Conservation (phyloP, 2,329 filamentous ascomycete genomes). For the Neonectria hederae region DNA sequence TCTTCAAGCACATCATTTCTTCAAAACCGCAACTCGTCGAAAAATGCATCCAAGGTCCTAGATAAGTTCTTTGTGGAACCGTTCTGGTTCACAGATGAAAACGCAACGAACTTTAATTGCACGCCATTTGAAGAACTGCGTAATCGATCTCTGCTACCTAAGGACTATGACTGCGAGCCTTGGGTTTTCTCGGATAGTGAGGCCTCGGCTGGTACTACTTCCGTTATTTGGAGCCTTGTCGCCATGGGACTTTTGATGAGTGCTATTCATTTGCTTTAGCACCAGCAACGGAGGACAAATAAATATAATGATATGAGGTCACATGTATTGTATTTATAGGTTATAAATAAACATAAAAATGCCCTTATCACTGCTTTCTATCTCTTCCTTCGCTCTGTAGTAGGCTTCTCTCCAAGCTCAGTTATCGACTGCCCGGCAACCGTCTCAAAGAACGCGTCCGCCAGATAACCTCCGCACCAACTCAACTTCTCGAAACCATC, state of each 20-base stretch:
- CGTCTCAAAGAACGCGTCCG: slow-evolving; percentile 49
- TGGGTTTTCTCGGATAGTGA: no score
- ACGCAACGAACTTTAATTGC: not conserved
- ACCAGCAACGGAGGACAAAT: no score
- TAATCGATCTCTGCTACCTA: not conserved
- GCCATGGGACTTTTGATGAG: not conserved
- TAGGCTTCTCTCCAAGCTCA: not conserved
- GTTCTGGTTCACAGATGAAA: not conserved
- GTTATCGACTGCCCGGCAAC: slow-evolving; percentile 41
- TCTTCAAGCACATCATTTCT: not conserved
- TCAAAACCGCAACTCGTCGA: not conserved
- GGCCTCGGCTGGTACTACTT: not conserved
- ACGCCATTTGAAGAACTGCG: not conserved
- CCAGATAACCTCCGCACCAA: slow-evolving; percentile 48
- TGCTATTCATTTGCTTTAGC: not conserved
- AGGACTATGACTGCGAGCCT: not conserved
- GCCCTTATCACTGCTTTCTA: not conserved
- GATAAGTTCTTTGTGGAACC: not conserved
- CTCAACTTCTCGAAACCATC: slow-evolving; percentile 50
- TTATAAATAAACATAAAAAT: not conserved
- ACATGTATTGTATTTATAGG: no score
- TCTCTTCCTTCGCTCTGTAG: not conserved
- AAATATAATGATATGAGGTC: no score
- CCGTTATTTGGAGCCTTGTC: not conserved
- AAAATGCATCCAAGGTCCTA: not conserved